A percentile compares a stretch with the other conserved stretches of the same genome.
Conservation (phyloP, 2,329 filamentous ascomycete species). For the Aspergillus fischeri region DNA sequence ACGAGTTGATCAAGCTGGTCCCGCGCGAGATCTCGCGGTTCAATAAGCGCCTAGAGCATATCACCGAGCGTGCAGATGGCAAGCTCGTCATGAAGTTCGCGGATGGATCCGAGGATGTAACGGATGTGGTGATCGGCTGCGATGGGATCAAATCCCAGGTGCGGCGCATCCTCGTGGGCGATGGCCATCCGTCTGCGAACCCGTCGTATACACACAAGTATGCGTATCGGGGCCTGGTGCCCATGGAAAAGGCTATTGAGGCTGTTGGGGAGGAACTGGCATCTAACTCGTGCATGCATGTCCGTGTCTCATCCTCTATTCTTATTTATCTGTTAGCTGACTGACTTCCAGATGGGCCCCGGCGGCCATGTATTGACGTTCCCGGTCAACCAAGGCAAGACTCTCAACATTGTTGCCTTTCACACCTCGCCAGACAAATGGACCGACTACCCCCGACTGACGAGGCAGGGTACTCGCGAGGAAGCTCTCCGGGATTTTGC, state of each 20-base stretch:
- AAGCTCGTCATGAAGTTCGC: constrained; percentile 39
- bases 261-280: constrained; percentile 46
- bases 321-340: background rate
- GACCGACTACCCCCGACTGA: constrained; percentile 18
- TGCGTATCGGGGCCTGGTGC: constrained; percentile 49
- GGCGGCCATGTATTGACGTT: constrained; percentile 47
- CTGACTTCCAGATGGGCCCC: constrained; percentile 31
- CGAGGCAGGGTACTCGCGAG: constrained; percentile 17
- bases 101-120: constrained; percentile 41
- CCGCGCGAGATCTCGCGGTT: constrained; percentile 24
- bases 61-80: constrained; percentile 12
- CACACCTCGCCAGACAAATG: constrained; percentile 24
- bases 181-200: constrained; percentile 37
- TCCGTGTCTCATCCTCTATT: constrained; percentile 5
- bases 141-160: constrained; percentile 50
- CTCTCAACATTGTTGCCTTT: constrained; percentile 48
- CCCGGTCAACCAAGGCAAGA: constrained; percentile 45
- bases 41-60: constrained; percentile 23
- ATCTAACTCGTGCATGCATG: constrained; percentile 30
- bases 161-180: constrained; percentile 42
- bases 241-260: constrained; percentile 45
- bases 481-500: constrained; percentile 19
- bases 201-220: constrained; percentile 51
- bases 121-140: constrained; percentile 44
- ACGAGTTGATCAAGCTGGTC: constrained; percentile 32